Base-by-base conservation (phyloP, 2,329 filamentous ascomycete genomes). In the Hypoxylon sp. region DNA sequence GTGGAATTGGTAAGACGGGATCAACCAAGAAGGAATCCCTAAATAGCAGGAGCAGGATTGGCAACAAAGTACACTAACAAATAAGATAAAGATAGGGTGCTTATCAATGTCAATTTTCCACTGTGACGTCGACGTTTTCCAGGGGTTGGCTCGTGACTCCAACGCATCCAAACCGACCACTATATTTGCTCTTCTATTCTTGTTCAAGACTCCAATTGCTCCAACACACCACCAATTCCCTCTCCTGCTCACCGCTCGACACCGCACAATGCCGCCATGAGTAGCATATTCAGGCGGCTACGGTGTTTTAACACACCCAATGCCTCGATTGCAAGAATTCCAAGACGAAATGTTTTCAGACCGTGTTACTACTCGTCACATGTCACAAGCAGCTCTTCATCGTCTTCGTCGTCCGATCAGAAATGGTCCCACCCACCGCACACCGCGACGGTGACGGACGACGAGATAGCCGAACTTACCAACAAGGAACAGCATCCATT, bases 381-480 rank as follows among this genome's bases (percentile, higher is more conserved):
- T 17, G 74, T 73, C 4, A 69, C 75, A 19, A 46, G 52, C 22
- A 62, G 52, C 62, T 47, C 66, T 57, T 53, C 69, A 22, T 31
- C 58, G 31, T 63, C 66, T 17, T 65, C 64, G 13, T 46, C 68
- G 47, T 58, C 71, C 53, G 37, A 66, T 59, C 76, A 68, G 71
- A 77, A 75, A 63, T 83, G 81, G 79, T 79, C 81, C 9, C 79
- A 82, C 71, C 83, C 83, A 14, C 81, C 81, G 47, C 82, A 81
- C 59, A 81, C 81, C 24, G 78, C 83, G n/a, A 82, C 82, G 50
- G 86, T 89, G 17, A 86, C 87, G 42, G 92, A 95, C 77, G 89
- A 92, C 71, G 92, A 96, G 78, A 92, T 98, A 71, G 88, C 90
- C 50, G 88, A 88, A 46, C 87, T 98, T 51, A 93, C 94, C 33